Base-by-base conservation (phyloP, 2,329 filamentous ascomycete species). In the Xylariales sp. region DNA sequence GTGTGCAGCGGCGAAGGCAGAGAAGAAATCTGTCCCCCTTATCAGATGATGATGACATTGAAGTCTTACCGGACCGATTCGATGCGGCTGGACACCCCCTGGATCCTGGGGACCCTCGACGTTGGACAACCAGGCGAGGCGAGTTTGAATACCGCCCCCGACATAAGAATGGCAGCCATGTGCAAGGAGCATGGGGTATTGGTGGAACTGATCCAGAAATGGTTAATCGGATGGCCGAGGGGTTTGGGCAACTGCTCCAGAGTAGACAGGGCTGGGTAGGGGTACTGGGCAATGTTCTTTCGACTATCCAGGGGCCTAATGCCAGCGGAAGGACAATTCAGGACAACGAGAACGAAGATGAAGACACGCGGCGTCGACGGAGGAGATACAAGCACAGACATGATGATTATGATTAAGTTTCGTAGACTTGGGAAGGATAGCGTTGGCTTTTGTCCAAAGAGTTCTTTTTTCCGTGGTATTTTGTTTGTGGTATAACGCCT, bases 1-100 rank as follows among this genome's bases (percentile, higher is more conserved):
- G 31, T 17, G 16, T 34, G n/a, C 33, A 37, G 15, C 41, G 31
- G 15, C 33, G 40, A 14, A 25, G 32, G 16, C 18, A 15, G n/a
- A 20, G 27, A 16, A 27, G 23, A 12, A 32, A 40, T 38, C 42
- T 12, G 29, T 33, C 24, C 4, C 18, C 19, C 5, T 17, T n/a
- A 13, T 48, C 49, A 3, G 44, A 47, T 6, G 49, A 51, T 5
- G 44, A 45, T n/a, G 51, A 53, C 6, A 33, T 58, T 18, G 54
- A 57, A 29, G 47, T 49, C 17, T 35, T 59, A n/a, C 56, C 56
- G n/a, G 50, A 53, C 19, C 53, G 55, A 18, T 60, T 60, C 25
- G 55, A 59, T 30, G 24, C 45, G 12, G 47, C 48, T 2, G 55
- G 56, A 16, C 33, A 25, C 12, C 33, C 39, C 16, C 8, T 41